Evolutionary conservation across 2,329 filamentous ascomycete genomes (phyloP).

Genomic region (Aureobasidium lini): DNA sequence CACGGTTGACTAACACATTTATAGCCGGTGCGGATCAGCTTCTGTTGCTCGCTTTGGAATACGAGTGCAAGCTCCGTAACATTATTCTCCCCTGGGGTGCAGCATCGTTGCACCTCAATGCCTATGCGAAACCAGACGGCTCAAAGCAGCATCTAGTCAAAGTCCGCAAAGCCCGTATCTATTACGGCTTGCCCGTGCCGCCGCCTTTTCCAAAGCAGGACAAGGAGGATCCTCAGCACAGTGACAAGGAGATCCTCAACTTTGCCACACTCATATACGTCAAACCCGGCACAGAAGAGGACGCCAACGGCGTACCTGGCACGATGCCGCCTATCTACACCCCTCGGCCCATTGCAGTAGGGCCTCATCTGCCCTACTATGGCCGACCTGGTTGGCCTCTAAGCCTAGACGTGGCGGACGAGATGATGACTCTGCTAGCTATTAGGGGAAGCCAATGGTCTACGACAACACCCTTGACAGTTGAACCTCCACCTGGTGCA

Average conservation of each 20-base stretch:
- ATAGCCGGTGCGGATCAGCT: conserved; percentile 23
- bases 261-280: background rate
- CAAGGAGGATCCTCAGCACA: background rate
- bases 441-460: too few species aligned
- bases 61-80: conserved; percentile 17
- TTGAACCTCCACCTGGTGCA: too few species aligned
- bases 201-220: conserved; percentile 1
- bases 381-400: background rate
- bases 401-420: too few species aligned
- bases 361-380: background rate
- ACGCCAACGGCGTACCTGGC: background rate
- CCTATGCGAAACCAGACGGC: conserved; percentile 18
- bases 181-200: conserved; percentile 18
- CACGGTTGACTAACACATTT: conserved; percentile 2
- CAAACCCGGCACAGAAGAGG: background rate
- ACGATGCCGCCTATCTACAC: background rate
- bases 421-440: too few species aligned
- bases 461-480: too few species aligned
- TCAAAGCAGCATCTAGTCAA: conserved; percentile 24
- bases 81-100: conserved; percentile 21
- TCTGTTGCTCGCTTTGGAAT: conserved; percentile 20
- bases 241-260: background rate
- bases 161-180: conserved; percentile 19
- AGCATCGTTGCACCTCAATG: conserved; percentile 17
- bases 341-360: background rate